Base-by-base conservation (phyloP, 768 basidiomycete species). In the Boletus rufocinnamomeus region DNA sequence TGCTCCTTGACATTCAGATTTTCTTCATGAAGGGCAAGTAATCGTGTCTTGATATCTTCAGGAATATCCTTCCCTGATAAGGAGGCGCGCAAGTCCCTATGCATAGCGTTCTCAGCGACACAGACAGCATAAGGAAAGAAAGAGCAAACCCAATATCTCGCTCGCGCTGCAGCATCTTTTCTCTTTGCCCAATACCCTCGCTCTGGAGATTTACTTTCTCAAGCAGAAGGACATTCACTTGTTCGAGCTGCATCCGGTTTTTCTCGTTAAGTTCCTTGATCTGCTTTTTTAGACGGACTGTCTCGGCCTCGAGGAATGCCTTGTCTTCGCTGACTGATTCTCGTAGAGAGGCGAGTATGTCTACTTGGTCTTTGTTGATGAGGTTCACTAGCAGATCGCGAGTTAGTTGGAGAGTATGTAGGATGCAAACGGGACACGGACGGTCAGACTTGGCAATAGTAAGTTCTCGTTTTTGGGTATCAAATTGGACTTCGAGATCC, bases 241-340 rank as follows among this genome's bases (percentile, higher is more conserved):
- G 91, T 73, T 95, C 92, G 23, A 95, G 81, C 66, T 96, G 94
- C 88, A 93, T 90, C 65, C 85, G 81, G 69, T 88, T 92, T 81
- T 93, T 95, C 63, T 95, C 92, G 43, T 75, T 75, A 7, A 91
- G 77, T 32, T 90, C 88, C 61, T 80, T 84, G 66, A 92, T 82
- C 64, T 88, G 83, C 54, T 82, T 83, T 66, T 81, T 83, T 43
- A 93, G 72, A 37, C 79, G 79, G 28, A 80, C 80, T 37, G 90
- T 72, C 54, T 95, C 90, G 2, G 75, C 77, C 67, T 91, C 90
- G 11, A 95, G 80, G 16, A 77, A 82, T 14, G 80, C 80, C 72
- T 94, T 94, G 73, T 98, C 95, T 69, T 91, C 88, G 68, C 88
- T 89, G 44, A 96, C 91, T 2, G 91, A 93, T 58, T 93, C 92